Evolutionary conservation across 2,329 filamentous ascomycete species (phyloP).

Genomic region (Aspergillus persii): DNA sequence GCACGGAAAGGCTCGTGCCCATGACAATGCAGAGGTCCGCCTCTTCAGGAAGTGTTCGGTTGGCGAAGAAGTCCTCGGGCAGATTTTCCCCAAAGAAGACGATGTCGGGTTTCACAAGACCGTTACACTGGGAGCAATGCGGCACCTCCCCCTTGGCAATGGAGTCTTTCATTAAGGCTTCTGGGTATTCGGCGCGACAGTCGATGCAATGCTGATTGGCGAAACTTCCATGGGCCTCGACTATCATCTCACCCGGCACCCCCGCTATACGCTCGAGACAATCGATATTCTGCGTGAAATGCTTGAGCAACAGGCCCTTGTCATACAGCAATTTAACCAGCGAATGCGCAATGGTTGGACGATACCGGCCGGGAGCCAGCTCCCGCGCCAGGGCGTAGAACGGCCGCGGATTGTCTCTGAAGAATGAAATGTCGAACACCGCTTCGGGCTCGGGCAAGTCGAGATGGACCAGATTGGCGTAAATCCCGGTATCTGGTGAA

Average conservation of each 20-base stretch:
- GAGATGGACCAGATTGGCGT: conserved; percentile 83
- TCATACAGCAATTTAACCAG: conserved; percentile 80
- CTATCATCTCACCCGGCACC: conserved; percentile 73
- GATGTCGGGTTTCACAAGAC: conserved; percentile 89
- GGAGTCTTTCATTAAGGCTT: conserved; percentile 68
- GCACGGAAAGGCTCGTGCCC: conserved; percentile 83
- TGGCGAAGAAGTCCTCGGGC: conserved; percentile 63
- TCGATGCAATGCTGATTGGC: conserved; percentile 89
- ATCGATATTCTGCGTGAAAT: conserved; percentile 98
- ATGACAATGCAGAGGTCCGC: conserved; percentile 81
- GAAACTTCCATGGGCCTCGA: conserved; percentile 96
- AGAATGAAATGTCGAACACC: conserved; percentile 91
- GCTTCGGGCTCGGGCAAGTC: conserved; percentile 87
- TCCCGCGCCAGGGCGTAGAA: conserved; percentile 93
- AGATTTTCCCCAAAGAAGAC: conserved; percentile 86
- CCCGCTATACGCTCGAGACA: conserved; percentile 87
- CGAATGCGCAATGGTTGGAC: conserved; percentile 83
- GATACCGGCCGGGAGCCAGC: conserved; percentile 84
- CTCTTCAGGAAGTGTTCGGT: conserved; percentile 53
- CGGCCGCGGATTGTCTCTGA: conserved; percentile 75
- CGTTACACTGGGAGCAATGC: conserved; percentile 67
- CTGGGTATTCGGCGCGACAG: conserved; percentile 70
- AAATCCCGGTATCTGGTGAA: conserved; percentile 88
- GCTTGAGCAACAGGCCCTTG: conserved; percentile 75
- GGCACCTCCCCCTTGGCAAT: conserved; percentile 69